Base-by-base conservation (phyloP, 2,329 filamentous ascomycete species). In the Colletotrichum cereale region DNA sequence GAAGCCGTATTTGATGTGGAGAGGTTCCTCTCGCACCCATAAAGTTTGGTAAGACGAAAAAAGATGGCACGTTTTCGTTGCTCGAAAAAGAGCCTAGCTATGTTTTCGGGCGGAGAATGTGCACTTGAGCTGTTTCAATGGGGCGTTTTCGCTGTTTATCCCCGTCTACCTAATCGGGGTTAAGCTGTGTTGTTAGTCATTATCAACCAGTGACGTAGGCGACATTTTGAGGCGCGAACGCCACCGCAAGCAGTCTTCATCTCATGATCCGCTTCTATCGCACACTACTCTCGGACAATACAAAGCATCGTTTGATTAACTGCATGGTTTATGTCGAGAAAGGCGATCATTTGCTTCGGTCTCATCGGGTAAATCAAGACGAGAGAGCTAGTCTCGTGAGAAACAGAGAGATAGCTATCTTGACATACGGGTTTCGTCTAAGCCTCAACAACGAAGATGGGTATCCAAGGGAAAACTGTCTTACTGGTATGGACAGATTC, bases 381-480 rank as follows among this genome's bases (percentile, higher is more conserved):
- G 24, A 24, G 3, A 29, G 2, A 4, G n/a, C 24, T 8, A 5
- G 29, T 8, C 24, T 5, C n/a, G 1, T 12, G 2, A 40, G 14
- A 24, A 8, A n/a, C 14, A 14, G 53, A 14, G 53, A 8, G 4
- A 18, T 26, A 11, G 12, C 56, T n/a, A 7, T 12, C 5, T 14
- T 31, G 24, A 7, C 14, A 5, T 26, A 18, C 11, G 11, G 34
- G 12, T 21, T 24, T 16, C 3, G 2, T n/a, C 14, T 2, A 16
- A 31, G 18, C 26, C 24, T 11, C 4, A 29, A n/a, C 38, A 16
- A 24, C 11, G 1, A 38, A 50, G 24, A 68, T 68, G 66, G 60
- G 60, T 7, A 31, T 68, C 3, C 18, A 42, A 5, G 66, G 52
- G 16, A 68, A 64, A 26, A 68, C 48, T 3, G 60, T 64, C 24